These are phyloP conservation scores for Podaxis pistillaris DNA, from an alignment of 768 basidiomycete genomes.

Conservation along the genomic window DNA sequence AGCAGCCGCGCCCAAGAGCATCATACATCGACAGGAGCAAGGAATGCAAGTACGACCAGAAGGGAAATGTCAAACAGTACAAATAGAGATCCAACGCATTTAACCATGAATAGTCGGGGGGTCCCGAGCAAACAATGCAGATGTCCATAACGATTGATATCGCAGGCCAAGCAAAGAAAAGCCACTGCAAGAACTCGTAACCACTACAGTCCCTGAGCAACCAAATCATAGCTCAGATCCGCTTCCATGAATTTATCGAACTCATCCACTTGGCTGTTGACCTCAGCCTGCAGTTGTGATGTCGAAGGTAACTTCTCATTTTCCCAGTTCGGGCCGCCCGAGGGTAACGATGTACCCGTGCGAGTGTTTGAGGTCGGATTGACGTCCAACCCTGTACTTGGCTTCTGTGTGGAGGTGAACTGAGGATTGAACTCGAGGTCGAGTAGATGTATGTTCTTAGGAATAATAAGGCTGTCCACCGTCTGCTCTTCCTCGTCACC, in stretches of 20 bases:
- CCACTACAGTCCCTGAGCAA: background rate
- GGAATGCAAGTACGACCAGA: background rate
- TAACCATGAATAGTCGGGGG: background rate
- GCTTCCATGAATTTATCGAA: constrained; percentile 53
- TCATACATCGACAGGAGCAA: background rate
- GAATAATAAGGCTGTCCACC: background rate
- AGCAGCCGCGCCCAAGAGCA: background rate
- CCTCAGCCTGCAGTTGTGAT: constrained; percentile 41
- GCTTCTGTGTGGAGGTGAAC: constrained; percentile 29
- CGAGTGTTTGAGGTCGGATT: background rate
- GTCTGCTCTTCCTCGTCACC: constrained; percentile 14
- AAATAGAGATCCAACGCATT: background rate
- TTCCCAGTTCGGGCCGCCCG: background rate
- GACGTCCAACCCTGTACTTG: background rate
- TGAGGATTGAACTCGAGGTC: constrained; percentile 24
- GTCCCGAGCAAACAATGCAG: background rate
- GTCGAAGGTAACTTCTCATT: constrained; percentile 10
- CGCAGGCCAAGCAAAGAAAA: background rate
- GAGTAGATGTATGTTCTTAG: background rate
- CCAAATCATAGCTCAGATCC: constrained; percentile 50
- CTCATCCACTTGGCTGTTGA: constrained; percentile 48
- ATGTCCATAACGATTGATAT: background rate
- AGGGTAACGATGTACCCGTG: background rate
- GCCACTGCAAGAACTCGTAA: background rate
- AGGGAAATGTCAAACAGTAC: background rate